These are phyloP conservation scores for Tetracladium maxilliforme DNA, from an alignment of 2,329 filamentous ascomycete species.

Conservation along the genomic window DNA sequence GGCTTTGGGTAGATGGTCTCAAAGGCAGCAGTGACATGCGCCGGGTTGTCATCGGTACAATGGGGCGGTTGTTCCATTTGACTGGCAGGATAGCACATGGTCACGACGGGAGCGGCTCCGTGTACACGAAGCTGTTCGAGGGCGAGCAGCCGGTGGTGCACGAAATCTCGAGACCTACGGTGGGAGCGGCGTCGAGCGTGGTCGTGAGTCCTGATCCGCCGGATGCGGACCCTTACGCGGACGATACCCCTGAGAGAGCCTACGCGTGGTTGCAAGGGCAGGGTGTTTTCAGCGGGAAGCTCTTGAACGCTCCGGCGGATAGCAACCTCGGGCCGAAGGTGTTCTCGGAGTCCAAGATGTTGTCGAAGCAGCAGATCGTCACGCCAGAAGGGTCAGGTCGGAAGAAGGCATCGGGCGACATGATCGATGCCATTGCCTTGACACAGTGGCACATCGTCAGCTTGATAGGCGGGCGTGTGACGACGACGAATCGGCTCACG, in stretches of 20 bases:
- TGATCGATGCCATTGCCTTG: slow-evolving; percentile 65
- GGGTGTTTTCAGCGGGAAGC: slow-evolving; percentile 75
- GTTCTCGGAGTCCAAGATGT: slow-evolving; percentile 64
- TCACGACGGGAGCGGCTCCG: slow-evolving; percentile 66
- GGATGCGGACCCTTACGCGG: slow-evolving; percentile 37
- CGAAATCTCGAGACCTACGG: slow-evolving; percentile 48
- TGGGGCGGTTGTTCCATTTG: slow-evolving; percentile 65
- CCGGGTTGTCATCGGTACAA: slow-evolving; percentile 68
- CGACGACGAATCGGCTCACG: slow-evolving; percentile 77
- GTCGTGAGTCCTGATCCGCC: slow-evolving; percentile 63
- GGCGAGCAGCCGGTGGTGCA: slow-evolving; percentile 66
- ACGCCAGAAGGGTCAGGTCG: slow-evolving; percentile 50
- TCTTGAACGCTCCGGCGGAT: slow-evolving; percentile 46
- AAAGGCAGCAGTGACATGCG: slow-evolving; percentile 54
- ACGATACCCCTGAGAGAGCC: slow-evolving; percentile 47
- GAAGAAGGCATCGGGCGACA: slow-evolving; percentile 51
- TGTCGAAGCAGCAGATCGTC: slow-evolving; percentile 61
- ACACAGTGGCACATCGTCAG: slow-evolving; percentile 90
- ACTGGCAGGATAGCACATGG: slow-evolving; percentile 61
- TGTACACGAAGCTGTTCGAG: slow-evolving; percentile 82
- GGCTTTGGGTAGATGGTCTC: slow-evolving; percentile 70
- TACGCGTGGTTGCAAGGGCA: slow-evolving; percentile 88
- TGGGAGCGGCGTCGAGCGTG: slow-evolving; percentile 48
- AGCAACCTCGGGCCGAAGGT: slow-evolving; percentile 58
- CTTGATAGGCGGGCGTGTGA: slow-evolving; percentile 67